Conservation (phyloP, 163 green algal species). For the Volvox carteri region DNA sequence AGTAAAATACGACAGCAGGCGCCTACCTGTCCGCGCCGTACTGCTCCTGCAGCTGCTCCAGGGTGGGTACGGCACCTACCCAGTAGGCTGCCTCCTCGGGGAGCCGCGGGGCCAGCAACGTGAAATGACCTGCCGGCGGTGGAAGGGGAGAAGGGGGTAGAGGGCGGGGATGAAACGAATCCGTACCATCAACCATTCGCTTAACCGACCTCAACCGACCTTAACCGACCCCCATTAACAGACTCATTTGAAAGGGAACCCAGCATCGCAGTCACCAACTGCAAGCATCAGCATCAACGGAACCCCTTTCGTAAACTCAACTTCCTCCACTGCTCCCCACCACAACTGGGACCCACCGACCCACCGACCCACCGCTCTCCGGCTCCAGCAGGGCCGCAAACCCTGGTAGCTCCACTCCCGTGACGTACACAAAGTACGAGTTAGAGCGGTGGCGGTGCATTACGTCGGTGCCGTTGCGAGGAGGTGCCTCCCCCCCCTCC, state of each 20-base stretch:
- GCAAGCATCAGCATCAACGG: too few species aligned
- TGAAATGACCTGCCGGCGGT: constrained; percentile 35
- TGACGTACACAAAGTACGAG: constrained; percentile 60
- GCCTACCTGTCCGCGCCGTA: constrained; percentile 54
- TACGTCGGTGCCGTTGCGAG: constrained; percentile 58
- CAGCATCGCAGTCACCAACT: too few species aligned
- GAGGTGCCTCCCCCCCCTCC: constrained; percentile 41
- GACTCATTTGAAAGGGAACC: too few species aligned
- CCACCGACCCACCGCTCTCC: constrained; percentile 47
- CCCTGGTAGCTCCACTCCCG: constrained; percentile 30
- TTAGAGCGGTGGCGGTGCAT: constrained; percentile 49
- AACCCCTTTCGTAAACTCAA: too few species aligned
- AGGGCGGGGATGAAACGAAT: too few species aligned
- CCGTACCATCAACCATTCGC: too few species aligned
- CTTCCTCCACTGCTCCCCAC: too few species aligned
- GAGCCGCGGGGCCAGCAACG: constrained; percentile 54
- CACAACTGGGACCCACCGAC: too few species aligned
- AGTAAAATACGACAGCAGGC: not conserved
- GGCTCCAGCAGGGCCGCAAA: constrained; percentile 50
- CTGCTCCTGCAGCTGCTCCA: constrained; percentile 53
- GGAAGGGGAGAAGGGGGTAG: too few species aligned
- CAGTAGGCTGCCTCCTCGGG: constrained; percentile 56
- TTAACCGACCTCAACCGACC: too few species aligned
- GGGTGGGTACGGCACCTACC: constrained; percentile 54
- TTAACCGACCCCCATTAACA: too few species aligned